Evolutionary conservation across 768 basidiomycete species (phyloP), one percentile per base, ranked within the genome.

Genomic region (Serpula lacrymans): DNA sequence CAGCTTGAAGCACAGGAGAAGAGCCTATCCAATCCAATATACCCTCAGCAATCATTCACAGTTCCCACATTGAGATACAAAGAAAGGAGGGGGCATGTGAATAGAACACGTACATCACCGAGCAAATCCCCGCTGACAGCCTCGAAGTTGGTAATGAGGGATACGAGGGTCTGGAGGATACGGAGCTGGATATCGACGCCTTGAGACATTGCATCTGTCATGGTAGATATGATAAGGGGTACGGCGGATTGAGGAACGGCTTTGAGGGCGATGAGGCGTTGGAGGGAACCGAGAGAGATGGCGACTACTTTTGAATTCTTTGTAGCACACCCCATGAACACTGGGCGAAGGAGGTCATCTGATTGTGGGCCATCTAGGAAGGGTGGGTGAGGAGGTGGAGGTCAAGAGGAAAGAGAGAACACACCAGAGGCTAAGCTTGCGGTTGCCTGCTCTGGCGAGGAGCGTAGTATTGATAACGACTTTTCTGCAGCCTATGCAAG

Each of bases 161-260:
- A 89, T 8, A 96, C 80, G 7, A 98, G 74, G 0, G 91, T 94
- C 60, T 97, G 94, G 1, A 98, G 72, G 20, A 97, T 88, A 37
- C 88, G 85, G 27, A 98, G 75, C 58, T 98, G 96, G 20, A 97
- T 96, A 57, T 99, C 96, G 22, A 98, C 94, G 5, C 93, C 96
- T 58, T 95, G 92, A 21, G 78, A 84, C 70, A 95, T 81, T 13
- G 90, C 90, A 47, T 88, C 84, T 42, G 72, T 78, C 79, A 99
- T 85, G 0, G 86, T 95, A 32, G 65, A 77, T 51, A 98, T 75
- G 37, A 97, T 88, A 25, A 78, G 60, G 1, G 88, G 80, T 0
- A 95, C 84, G 0, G 83, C 79, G 2, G 78, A 80, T 59, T 84
- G 80, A 0, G 86, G 87, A 1, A 95, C 88, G 16, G 88, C 90